Evolutionary conservation across 106 monocot species (phyloP).

Genomic region (Allium sativum): DNA sequence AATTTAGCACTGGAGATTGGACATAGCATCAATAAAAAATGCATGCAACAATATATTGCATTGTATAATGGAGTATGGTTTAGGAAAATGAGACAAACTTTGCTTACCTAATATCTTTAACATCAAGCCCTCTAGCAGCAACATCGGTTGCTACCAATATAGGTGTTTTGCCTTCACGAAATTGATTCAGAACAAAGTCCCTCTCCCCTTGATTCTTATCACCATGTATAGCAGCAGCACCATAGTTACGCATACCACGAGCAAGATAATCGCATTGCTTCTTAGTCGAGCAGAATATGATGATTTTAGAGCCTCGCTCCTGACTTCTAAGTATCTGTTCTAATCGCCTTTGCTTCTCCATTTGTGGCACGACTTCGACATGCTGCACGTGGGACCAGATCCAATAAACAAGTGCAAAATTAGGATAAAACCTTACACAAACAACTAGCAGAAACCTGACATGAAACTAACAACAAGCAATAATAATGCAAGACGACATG

Average conservation of each 20-base stretch:
- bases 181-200: conserved; percentile 59
- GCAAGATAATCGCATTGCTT: conserved; percentile 69
- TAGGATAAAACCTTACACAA: too few species aligned
- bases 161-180: conserved; percentile 53
- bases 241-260: conserved; percentile 46
- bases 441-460: too few species aligned
- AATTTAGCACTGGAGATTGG: too few species aligned
- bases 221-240: conserved; percentile 75
- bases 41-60: too few species aligned
- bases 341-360: conserved; percentile 66
- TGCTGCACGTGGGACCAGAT: conserved; percentile 20
- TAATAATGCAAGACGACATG: too few species aligned
- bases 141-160: conserved; percentile 90
- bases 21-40: too few species aligned
- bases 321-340: conserved; percentile 84
- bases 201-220: conserved; percentile 83
- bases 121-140: conserved; percentile 80
- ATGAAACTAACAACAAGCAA: too few species aligned
- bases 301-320: conserved; percentile 71
- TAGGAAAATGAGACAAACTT: neutral
- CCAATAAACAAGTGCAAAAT: too few species aligned
- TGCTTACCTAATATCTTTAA: conserved; percentile 79
- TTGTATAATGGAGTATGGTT: too few species aligned
- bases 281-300: conserved; percentile 87
- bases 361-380: conserved; percentile 57